These are phyloP conservation scores for Isoetes taiwanensis DNA, from an alignment of 75 land plant genomes.

Conservation along the genomic window DNA sequence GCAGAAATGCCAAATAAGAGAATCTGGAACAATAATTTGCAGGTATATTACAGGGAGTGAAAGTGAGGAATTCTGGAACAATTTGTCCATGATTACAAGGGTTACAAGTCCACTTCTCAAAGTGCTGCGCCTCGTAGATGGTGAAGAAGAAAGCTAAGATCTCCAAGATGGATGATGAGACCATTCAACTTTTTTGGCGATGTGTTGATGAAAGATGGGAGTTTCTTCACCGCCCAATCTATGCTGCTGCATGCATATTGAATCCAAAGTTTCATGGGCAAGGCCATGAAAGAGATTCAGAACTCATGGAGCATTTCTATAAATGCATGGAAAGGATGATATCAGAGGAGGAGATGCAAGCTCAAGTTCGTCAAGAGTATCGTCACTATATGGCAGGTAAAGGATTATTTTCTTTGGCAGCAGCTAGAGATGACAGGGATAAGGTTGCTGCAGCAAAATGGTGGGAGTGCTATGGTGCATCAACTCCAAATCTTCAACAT, in stretches of 20 bases:
- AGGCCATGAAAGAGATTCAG: too few relatives aligned
- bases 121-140: constrained; percentile 16
- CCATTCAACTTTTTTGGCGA: constrained; percentile 34
- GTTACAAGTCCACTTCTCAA: constrained; percentile 30
- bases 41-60: too few relatives aligned
- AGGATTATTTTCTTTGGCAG: too few relatives aligned
- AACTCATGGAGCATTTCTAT: too few relatives aligned
- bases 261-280: constrained; percentile 45
- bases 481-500: constrained; percentile 20
- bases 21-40: too few relatives aligned
- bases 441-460: constrained; percentile 23
- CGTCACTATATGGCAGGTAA: too few relatives aligned
- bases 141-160: constrained; percentile 31
- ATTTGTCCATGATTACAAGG: constrained; percentile 13
- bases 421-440: too few relatives aligned
- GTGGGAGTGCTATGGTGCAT: constrained; percentile 22
- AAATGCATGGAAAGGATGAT: too few relatives aligned
- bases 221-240: constrained; percentile 27
- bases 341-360: too few relatives aligned
- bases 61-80: constrained; percentile 32
- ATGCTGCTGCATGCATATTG: constrained; percentile 36
- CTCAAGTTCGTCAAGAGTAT: too few relatives aligned
- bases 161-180: constrained; percentile 16
- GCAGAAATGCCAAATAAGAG: too few relatives aligned
- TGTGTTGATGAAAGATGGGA: constrained; percentile 42